Evolutionary conservation across 2,329 filamentous ascomycete species (phyloP).

Genomic region (Rhexocercosporidium sp.): DNA sequence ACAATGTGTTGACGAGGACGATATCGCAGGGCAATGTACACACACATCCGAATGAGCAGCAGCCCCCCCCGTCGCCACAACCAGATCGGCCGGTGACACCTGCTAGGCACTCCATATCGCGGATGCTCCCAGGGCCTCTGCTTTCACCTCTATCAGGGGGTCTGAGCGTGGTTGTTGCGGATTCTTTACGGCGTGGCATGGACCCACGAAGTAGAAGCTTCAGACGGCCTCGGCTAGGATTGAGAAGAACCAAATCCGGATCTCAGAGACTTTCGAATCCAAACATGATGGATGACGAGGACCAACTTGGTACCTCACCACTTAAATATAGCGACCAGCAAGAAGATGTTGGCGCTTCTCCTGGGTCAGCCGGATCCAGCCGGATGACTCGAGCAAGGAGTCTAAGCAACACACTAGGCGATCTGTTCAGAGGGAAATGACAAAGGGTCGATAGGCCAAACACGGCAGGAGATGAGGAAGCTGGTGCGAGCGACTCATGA

Average conservation of each 20-base stretch:
- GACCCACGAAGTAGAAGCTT: slow-evolving; percentile 41
- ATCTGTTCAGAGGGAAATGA: slow-evolving; percentile 35
- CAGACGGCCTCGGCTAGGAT: slow-evolving; percentile 38
- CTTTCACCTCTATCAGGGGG: slow-evolving; percentile 64
- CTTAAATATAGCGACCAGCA: slow-evolving; percentile 19
- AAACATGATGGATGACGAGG: slow-evolving; percentile 24
- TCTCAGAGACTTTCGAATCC: slow-evolving; percentile 31
- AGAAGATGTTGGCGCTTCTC: slow-evolving; percentile 30
- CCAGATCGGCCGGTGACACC: slow-evolving; percentile 47
- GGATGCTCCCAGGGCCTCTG: slow-evolving; percentile 62
- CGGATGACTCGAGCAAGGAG: slow-evolving; percentile 36
- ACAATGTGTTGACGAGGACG: slow-evolving; percentile 34
- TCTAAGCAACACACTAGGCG: slow-evolving; percentile 40
- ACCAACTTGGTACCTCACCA: slow-evolving; percentile 28
- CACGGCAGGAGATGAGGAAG: slow-evolving; percentile 34
- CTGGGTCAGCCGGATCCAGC: slow-evolving; percentile 23
- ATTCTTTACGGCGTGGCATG: slow-evolving; percentile 62
- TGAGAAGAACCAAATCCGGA: slow-evolving; percentile 38
- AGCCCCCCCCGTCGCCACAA: slow-evolving; percentile 43
- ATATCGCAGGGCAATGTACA: slow-evolving; percentile 37
- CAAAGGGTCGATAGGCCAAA: slow-evolving; percentile 25
- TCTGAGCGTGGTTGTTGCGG: slow-evolving; percentile 67
- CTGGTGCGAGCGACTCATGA: slow-evolving; percentile 38
- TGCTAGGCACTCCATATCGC: slow-evolving; percentile 53
- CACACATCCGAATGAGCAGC: slow-evolving; percentile 39